Evolutionary conservation across 169 alveolate genomes (phyloP), one percentile per base, ranked within the genome.

Genomic region (Babesia caballi): DNA sequence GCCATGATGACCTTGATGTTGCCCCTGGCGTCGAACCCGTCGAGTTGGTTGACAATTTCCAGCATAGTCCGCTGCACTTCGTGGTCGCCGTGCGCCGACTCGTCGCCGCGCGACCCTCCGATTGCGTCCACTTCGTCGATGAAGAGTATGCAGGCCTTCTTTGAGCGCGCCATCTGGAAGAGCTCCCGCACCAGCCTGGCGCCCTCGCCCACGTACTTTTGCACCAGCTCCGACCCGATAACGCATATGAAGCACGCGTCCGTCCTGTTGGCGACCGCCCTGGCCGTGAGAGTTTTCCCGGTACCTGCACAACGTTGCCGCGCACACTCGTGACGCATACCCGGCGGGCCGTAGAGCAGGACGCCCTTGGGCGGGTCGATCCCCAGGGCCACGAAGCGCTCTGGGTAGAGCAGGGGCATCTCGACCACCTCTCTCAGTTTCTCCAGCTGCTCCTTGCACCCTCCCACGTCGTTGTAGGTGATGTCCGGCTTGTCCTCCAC

Each of bases 331-430:
- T 14, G 98, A 98, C 33, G n/a, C 69, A 98, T 96, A 40, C 99
- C 99, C 35, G 99, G 99, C 17, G 99, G 99, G 12, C 99, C 99
- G 88, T 95, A 98, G 17, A 96, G 89, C 67, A 97, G 85, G 28
- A 98, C 99, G 25, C 99, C 99, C 84, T 97, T 98, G 15, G 99
- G 99, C 8, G 99, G 99, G 77, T 97, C 99, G 58, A 98, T 98
- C 57, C 99, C 99, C 35, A 98, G 85, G 30, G 97, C 91, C 51
- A 95, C 98, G 76, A 97, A 97, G 35, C 96, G 88, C 88, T 98
- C 99, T 2, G 99, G 99, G 59, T 96, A 95, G 58, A 97, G 91
- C 73, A 97, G 90, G 3, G 99, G 99, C 96, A 97, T 92, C 82
- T 98, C 99, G 1, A 98, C 98, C 23, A 97, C 99, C 89, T 97